These are phyloP conservation scores for Amanita subjunquillea DNA, from an alignment of 768 basidiomycete species.

Conservation along the genomic window DNA sequence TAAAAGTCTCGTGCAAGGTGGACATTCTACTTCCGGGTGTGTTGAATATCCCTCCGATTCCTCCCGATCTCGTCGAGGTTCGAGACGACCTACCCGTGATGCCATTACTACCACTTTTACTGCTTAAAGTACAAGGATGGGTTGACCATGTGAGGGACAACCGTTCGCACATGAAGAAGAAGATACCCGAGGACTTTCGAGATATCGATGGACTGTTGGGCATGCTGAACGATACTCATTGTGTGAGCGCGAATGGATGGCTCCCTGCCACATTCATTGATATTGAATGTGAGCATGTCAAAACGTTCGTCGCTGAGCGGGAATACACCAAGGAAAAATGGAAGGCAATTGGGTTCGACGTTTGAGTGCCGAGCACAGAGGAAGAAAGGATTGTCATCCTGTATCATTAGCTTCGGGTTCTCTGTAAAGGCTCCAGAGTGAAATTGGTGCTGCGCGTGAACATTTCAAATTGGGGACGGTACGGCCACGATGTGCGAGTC, in stretches of 20 bases:
- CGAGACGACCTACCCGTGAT: slow-evolving; percentile 5
- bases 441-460: too few species aligned
- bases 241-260: neutral
- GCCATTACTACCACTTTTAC: slow-evolving; percentile 8
- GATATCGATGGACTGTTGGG: slow-evolving; percentile 10
- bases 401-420: too few species aligned
- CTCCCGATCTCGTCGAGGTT: neutral
- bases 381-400: too few species aligned
- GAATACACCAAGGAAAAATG: neutral
- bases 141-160: slow-evolving; percentile 5
- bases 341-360: slow-evolving; percentile 3
- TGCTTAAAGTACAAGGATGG: slow-evolving; percentile 13
- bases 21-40: slow-evolving; percentile 11
- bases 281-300: neutral
- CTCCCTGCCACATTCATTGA: neutral
- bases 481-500: too few species aligned
- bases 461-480: too few species aligned
- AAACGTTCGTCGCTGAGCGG: neutral
- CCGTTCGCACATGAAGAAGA: neutral
- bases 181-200: slow-evolving; percentile 9
- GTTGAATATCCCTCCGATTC: slow-evolving; percentile 9
- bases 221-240: slow-evolving; percentile 1
- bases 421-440: too few species aligned
- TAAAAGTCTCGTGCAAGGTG: slow-evolving; percentile 8
- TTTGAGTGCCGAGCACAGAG: neutral